Base-by-base conservation (phyloP, 768 basidiomycete genomes). In the Podaxis rugospora region DNA sequence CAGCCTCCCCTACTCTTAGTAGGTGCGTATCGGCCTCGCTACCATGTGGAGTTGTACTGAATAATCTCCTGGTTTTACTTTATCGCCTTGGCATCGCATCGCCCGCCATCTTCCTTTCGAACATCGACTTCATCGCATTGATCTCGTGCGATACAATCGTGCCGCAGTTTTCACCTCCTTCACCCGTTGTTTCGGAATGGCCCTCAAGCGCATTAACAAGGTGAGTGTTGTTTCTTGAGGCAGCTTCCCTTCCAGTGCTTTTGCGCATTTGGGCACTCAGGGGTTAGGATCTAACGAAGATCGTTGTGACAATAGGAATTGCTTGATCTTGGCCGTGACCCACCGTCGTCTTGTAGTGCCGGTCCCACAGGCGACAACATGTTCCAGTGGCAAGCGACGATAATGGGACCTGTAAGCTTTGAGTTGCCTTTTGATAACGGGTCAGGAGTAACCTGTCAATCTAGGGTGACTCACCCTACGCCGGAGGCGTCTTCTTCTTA, bases 161-260 rank as follows among this genome's bases (percentile, higher is more conserved):
- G 65, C 65, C 62, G 25, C 65, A 72, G 72, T 68, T 69, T 70
- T 72, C 64, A 64, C 66, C 66, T 64, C 62, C 67, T 66, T 69
- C 67, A 64, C 65, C 64, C 54, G 62, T 72, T 69, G 60, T 64
- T 68, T 62, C 58, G 63, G 68, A 69, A 98, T 98, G 96, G 95
- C 96, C 71, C 84, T 97, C 67, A 97, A 96, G 84, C 96, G 96
- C 84, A 98, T 98, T 81, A 96, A 96, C 90, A 98, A 97, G 91
- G 95, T 93, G 63, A 16, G 59, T 53, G 18, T 27, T n/a, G 16
- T n/a, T 42, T 39, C 13, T 42, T 42, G 9, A n/a, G 51, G 36
- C 23, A 11, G 18, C 36, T 28, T 37, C 47, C 46, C 25, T 51
- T 27, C 25, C 46, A 46, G 71, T 63, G 61, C 54, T 62, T 42